phyloP scores from a whole-genome alignment of 108 stramenopile genomes.

The Parietichytrium sp. region DNA sequence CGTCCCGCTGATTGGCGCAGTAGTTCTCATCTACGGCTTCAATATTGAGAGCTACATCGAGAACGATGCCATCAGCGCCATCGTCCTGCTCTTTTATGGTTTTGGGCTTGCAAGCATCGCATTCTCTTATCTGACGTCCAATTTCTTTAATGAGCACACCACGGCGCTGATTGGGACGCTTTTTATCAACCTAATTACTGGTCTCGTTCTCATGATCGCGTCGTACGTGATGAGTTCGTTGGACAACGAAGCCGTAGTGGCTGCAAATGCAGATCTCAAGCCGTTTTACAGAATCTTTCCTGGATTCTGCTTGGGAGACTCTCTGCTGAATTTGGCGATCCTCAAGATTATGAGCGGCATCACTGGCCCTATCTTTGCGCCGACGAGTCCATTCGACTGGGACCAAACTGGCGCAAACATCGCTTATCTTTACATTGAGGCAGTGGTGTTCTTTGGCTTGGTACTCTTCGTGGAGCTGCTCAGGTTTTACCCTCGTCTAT shows the following conservation, averaged over 20 bases:
- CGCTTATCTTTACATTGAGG: constrained; percentile 42
- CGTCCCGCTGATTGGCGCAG: constrained; percentile 47
- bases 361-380: background rate
- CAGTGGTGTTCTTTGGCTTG: constrained; percentile 41
- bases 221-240: constrained; percentile 59
- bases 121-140: constrained; percentile 59
- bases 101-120: constrained; percentile 62
- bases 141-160: constrained; percentile 54
- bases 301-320: constrained; percentile 62
- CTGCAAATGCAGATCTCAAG: constrained; percentile 43
- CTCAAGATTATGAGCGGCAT: background rate
- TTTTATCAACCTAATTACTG: constrained; percentile 65
- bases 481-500: background rate
- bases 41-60: constrained; percentile 35
- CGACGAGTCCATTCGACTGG: constrained; percentile 40
- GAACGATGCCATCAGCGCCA: constrained; percentile 41
- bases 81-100: constrained; percentile 49
- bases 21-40: constrained; percentile 54
- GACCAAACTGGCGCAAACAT: constrained; percentile 55
- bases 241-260: constrained; percentile 39
- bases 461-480: constrained; percentile 46
- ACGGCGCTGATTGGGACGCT: constrained; percentile 62
- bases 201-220: constrained; percentile 59
- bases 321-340: constrained; percentile 56
- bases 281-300: constrained; percentile 62